Evolutionary conservation across 495 filamentous ascomycete species (phyloP), one percentile per base, ranked within the genome.

Genomic region (Penicillium fimorum): DNA sequence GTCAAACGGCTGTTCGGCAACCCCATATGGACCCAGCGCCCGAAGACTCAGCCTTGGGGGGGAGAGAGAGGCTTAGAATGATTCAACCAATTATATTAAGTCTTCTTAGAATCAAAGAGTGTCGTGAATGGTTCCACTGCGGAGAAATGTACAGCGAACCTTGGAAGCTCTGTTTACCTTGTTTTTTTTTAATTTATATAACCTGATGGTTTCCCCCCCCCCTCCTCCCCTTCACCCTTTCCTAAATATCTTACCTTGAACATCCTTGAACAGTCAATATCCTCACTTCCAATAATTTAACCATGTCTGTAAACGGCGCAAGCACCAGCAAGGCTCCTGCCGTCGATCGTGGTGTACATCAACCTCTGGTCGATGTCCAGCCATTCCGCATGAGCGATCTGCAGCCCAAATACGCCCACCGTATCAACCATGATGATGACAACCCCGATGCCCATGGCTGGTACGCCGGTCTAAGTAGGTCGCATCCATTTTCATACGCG

Each of bases 391-490:
- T 84, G 51, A 88, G 87, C 57, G 94, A 97, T 62, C 79, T 98
- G 7, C 94, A 98, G 72, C 88, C 88, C 29, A 87, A 82, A 62
- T 98, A 98, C 73, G 94, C 94, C 4, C 80, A 85, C 50, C 80
- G 79, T 49, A 81, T 96, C 57, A 71, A 88, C 44, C 84, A 84
- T 50, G 84, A 87, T 40, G 71, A 68, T 18, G 77, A 84, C 11
- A 88, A 95, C 63, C 83, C 82, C 35, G 82, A 83, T 49, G 79
- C 82, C 17, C 87, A 92, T 68, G 89, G 91, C 67, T 97, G 92
- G 93, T 97, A 96, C 70, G 90, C 91, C 17, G 71, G 79, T 63
- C 87, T 96, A 82, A 93, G 88, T 92, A 79, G 56, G 87, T 63
- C 1, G 10, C n/a, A 13, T 35, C 32, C 18, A 11, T n/a, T n/a